Base-by-base conservation (phyloP, 345 rosid species). In the Salix udensis region DNA sequence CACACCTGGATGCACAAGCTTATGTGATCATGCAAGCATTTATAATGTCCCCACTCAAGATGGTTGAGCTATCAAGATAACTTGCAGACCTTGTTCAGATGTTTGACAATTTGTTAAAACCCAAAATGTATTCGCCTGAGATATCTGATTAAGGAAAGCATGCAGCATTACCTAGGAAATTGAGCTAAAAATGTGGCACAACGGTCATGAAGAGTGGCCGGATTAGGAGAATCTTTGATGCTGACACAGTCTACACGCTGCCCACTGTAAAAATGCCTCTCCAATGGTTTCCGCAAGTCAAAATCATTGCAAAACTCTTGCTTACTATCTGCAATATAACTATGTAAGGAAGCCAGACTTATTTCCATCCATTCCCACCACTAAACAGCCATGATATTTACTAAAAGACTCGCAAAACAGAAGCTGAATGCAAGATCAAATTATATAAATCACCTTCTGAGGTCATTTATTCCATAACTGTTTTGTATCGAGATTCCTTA, bases 251-350 rank as follows among this genome's bases (percentile, higher is more conserved):
- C 90, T 71, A 93, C 89, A 12, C 24, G 85, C 65, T 86, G 88
- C 2, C 85, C 85, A 0, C 72, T 78, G 74, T 86, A 81, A 81
- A 84, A 90, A 76, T 96, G 97, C 86, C 91, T 88, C 81, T 91
- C 96, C 85, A 96, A 82, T 64, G 97, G 97, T 86, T 93, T 96
- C 81, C 98, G 85, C 89, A 93, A 86, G 86, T 93, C 99, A 86
- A 92, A 93, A 60, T 95, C 98, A 85, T 86, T 86, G 82, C 89
- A 87, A 81, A 87, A 96, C 68, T 85, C 88, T 42, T 86, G 90
- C 65, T 86, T 87, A 46, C 76, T 84, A 78, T 90, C 99, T 92
- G 89, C 87, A 88, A 9, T 74, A 78, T 69, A 61, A 36, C 30
- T 28, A 70, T 15, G 26, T 36, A 46, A 40, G 28, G 42, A n/a